Base-by-base conservation (phyloP, 1,139 yeast species). In the Taphrina deformans region DNA sequence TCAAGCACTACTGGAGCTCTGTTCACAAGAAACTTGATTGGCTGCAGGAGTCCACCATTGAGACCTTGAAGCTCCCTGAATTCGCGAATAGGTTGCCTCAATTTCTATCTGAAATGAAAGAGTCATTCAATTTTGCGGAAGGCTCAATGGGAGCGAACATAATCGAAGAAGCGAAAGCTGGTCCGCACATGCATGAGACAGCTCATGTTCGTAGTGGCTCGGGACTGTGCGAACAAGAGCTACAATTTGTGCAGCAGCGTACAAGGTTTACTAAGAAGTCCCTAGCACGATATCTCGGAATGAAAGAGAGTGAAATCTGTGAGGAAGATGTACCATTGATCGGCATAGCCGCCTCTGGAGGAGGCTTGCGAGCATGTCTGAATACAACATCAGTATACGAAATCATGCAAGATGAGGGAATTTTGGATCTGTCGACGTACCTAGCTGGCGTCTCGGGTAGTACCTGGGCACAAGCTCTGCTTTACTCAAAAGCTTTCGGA, bases 321-420 rank as follows among this genome's bases (percentile, higher is more conserved):
- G 69, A 67, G 16, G 66, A 68, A 26, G 72, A 70, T 58, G 66
- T 70, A n/a, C 72, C 72, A 1, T 53, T 63, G 26, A 68, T 70
- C 31, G 72, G 70, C 2, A 58, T 70, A 35, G 69, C 71, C 4
- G 71, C 71, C 23, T 70, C 72, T 21, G 72, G 72, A 7, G 72
- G 72, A 27, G 72, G 72, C 12, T 65, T 68, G 31, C 63, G 72
- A 18, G 72, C 72, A 0, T 62, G 70, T 67, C 58, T 68, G 10
- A 70, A 70, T 9, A 66, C 71, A 18, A 56, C 70, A 6, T 71
- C 71, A 6, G 68, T 69, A 31, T 53, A 69, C 27, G 45, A 53
- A 16, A 66, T 69, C 40, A 58, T 68, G 38, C 51, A 69, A 29
- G 59, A 60, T 6, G 61, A 64, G 7, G 71, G 71, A 4, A 61